Conservation (phyloP, 345 rosid genomes). For the Citrus maxima region DNA sequence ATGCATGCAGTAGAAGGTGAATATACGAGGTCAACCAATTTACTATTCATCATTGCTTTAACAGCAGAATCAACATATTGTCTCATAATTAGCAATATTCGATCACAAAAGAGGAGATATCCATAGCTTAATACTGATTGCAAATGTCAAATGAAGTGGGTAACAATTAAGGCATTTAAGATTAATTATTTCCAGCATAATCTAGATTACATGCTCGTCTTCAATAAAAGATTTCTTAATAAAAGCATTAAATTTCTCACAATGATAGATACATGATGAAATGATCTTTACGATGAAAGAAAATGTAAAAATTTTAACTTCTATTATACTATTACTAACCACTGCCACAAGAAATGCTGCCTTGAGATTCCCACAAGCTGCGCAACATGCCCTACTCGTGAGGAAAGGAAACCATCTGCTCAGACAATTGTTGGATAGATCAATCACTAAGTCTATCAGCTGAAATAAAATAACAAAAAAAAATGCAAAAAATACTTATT, state of each 20-base stretch:
- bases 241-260: slow-evolving; percentile 1
- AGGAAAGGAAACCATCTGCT: slow-evolving; percentile 98
- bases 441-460: slow-evolving; percentile 2
- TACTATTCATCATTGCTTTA: not conserved
- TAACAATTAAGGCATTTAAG: not conserved
- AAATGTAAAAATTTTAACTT: not conserved
- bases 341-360: slow-evolving; percentile 96
- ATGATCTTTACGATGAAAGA: not conserved
- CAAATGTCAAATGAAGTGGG: not conserved
- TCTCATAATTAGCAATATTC: not conserved
- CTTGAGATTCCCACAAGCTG: slow-evolving; percentile 95
- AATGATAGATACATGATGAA: not conserved
- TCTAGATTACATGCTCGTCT: slow-evolving; percentile 1
- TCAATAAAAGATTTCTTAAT: not conserved
- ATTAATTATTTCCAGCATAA: not conserved
- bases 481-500: not conserved
- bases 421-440: slow-evolving; percentile 20
- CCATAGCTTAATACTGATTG: not conserved
- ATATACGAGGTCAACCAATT: not conserved
- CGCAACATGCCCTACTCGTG: slow-evolving; percentile 86
- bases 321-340: slow-evolving; percentile 42
- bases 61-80: slow-evolving; percentile 3
- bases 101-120: not conserved
- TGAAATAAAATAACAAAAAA: not conserved
- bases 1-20: not conserved